Base-by-base conservation (phyloP, 805 yeast species). In the Deakozyma indianensis region DNA sequence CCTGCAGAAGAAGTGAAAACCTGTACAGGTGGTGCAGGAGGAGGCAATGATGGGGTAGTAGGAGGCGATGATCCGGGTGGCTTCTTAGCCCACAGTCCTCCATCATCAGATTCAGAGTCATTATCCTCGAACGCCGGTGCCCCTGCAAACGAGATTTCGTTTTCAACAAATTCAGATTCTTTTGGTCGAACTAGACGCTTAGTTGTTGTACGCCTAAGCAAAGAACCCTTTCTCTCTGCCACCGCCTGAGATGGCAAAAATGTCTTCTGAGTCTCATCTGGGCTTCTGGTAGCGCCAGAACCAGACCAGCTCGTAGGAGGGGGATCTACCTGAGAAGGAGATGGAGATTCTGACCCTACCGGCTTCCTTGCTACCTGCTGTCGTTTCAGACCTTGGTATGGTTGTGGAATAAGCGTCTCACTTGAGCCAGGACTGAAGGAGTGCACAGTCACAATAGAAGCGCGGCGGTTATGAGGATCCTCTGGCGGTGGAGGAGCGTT, bases 121-220 rank as follows among this genome's bases (percentile, higher is more conserved):
- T 51, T 48, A 56, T 65, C 53, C 46, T 61, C 50, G 40, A 74
- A 62, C 3, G 56, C 66, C 0, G 95, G 92, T 0, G 80, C 88
- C 49, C 73, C 78, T n/a, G 74, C 82, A 64, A 32, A 32, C 7
- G 78, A 74, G 25, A 86, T 73, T 2, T 69, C 73, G 54, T 83
- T 83, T 51, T 86, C 95, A 41, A 69, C 71, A 62, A 83, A 83
- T 15, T 75, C 73, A 53, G 18, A 11, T 32, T 32, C 38, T n/a
- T 32, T 32, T 5, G 38, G 38, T 11, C 38, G 38, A 9, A 4
- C 18, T 14, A 32, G 11, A 7, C 38, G 38, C 18, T 32, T 32
- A n/a, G 38, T 32, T 9, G 38, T 32, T 5, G 38, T 11, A 14
- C 38, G 11, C 18, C 38, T 32, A 5, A 32, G 16, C 11, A 32